These are phyloP conservation scores for Nicotiana sylvestris DNA, from an alignment of 257 asterid species.

Conservation along the genomic window DNA sequence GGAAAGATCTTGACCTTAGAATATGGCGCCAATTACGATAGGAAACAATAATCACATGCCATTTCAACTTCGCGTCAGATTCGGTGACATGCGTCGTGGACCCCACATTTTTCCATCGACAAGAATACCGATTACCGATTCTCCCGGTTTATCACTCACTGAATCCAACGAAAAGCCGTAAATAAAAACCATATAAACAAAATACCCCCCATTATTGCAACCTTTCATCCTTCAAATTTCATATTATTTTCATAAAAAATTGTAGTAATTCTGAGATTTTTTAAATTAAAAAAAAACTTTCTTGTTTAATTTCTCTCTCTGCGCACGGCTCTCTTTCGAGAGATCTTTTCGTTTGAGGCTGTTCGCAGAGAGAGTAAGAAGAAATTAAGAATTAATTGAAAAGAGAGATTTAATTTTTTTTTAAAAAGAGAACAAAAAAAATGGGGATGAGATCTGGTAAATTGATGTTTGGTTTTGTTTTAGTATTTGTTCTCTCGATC, in stretches of 20 bases:
- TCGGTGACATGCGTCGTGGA: background rate
- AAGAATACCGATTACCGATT: slow-evolving; percentile 14
- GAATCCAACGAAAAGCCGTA: too few relatives aligned
- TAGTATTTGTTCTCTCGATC: slow-evolving; percentile 24
- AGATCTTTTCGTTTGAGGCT: background rate
- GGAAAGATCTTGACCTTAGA: slow-evolving; percentile 16
- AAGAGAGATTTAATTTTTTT: too few relatives aligned
- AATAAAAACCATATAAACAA: too few relatives aligned
- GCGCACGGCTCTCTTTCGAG: background rate
- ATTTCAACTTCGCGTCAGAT: background rate
- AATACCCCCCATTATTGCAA: too few relatives aligned
- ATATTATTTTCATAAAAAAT: too few relatives aligned
- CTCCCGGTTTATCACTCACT: slow-evolving; percentile 4
- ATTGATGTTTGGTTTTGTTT: slow-evolving; percentile 26
- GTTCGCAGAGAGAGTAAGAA: slow-evolving; percentile 21
- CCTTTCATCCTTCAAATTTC: too few relatives aligned
- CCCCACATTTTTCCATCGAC: background rate
- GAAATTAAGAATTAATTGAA: background rate
- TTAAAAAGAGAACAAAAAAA: background rate
- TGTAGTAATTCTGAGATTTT: background rate
- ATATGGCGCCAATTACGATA: slow-evolving; percentile 20
- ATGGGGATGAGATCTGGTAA: slow-evolving; percentile 34
- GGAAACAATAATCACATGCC: background rate
- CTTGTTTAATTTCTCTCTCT: background rate
- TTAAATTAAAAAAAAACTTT: background rate